phyloP scores from a whole-genome alignment of 2,329 filamentous ascomycete genomes.

The Byssothecium circinans region DNA sequence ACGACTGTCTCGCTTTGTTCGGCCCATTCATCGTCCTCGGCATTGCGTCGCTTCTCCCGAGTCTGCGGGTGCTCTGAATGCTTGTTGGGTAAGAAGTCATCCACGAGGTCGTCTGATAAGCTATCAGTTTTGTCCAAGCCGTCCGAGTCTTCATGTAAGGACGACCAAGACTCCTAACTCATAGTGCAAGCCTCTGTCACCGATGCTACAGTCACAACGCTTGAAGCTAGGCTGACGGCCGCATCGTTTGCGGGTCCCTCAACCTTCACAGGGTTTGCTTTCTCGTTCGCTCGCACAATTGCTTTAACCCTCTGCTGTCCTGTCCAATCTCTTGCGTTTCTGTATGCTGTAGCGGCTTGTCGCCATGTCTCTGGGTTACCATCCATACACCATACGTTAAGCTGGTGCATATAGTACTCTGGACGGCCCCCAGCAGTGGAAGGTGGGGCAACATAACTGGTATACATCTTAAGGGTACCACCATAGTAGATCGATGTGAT shows the following conservation, averaged over 20 bases:
- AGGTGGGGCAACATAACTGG: conserved; percentile 43
- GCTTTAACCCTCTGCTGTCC: conserved; percentile 16
- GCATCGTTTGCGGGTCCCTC: conserved; percentile 7
- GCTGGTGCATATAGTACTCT: conserved; percentile 48
- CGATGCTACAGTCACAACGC: conserved; percentile 18
- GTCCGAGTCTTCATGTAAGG: conserved; percentile 13
- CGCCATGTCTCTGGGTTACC: conserved; percentile 11
- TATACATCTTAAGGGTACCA: conserved; percentile 44
- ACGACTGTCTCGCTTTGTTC: conserved; percentile 6
- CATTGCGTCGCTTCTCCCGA: conserved; percentile 16
- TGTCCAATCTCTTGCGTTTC: conserved; percentile 17
- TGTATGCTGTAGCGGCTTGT: conserved; percentile 15
- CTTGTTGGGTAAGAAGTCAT: conserved; percentile 8
- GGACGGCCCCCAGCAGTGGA: conserved; percentile 31
- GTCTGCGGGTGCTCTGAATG: conserved; percentile 4
- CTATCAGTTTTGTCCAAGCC: conserved; percentile 9
- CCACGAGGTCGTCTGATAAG: conserved; percentile 9
- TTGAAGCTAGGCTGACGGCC: conserved; percentile 15
- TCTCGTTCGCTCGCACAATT: conserved; percentile 19
- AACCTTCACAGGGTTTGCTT: conserved; percentile 10
- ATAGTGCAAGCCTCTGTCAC: conserved; percentile 18
- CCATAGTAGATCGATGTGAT: conserved; percentile 45
- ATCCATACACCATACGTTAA: conserved; percentile 11
- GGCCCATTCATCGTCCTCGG: conserved; percentile 1
- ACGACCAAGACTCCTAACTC: conserved; percentile 15